Base-by-base conservation (phyloP, 1,284 basidiomycete species). In the Cutaneotrichosporon sp. region DNA sequence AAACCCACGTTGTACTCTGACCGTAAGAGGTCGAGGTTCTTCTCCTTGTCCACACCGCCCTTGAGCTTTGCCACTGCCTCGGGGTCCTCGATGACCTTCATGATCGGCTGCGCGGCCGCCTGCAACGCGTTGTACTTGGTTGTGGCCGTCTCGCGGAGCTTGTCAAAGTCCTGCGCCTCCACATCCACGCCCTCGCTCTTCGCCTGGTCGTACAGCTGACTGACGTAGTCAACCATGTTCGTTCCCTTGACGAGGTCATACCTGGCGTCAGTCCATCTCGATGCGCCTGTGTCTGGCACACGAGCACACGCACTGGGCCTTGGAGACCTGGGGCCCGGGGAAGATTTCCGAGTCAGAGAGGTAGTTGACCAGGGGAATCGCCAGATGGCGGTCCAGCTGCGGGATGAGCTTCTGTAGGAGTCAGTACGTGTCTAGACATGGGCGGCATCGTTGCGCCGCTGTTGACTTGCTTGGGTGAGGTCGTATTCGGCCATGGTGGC, bases 171-270 rank as follows among this genome's bases (percentile, higher is more conserved):
- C 34, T 44, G 27, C 20, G 55, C 19, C 50, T 62, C 46, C 3
- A 60, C 52, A 1, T 20, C 19, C n/a, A 55, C 53, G 17, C 61
- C 61, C 51, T 58, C 55, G 31, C 34, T 77, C 56, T 87, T 77
- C 34, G 89, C 78, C 76, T 88, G 83, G 68, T 85, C 78, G 69
- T 90, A 90, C 61, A 94, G 76, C 63, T 80, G 81, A 57, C 86
- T 81, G 35, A 88, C 84, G 67, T 92, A 96, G 75, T 92, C 90
- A 57, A 93, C 85, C 90, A 96, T 93, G 76, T 96, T 94, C 46
- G 92, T 98, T 62, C 87, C 88, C 74, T 90, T 94, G 53, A 91
- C 90, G 51, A 97, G 85, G 70, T 97, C 93, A 87, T 97, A 96
- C 76, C 74, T 75, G 57, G 17, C 24, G 51, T 58, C 35, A 55